Percentiles rank a stretch among this genome's conserved stretches.
These are phyloP conservation scores for Malus hybrid DNA, from an alignment of 331 rosid species.

Conservation along the genomic window DNA sequence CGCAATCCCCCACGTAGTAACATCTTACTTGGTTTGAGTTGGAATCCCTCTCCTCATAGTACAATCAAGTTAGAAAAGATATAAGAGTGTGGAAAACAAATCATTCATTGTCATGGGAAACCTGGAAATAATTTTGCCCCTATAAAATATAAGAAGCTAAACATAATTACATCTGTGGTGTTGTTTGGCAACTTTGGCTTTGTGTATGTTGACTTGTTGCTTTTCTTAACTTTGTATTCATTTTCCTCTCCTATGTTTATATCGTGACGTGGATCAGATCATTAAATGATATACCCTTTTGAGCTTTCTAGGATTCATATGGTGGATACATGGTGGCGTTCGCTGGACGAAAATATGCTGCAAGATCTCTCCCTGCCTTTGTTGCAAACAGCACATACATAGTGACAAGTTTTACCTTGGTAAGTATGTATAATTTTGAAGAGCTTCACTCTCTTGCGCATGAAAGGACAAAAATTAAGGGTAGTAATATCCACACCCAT, in stretches of 20 bases:
- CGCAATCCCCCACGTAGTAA: neutral
- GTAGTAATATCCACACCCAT: no score
- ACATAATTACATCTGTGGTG: neutral
- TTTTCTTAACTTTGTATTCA: neutral
- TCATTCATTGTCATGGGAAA: neutral
- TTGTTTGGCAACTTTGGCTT: neutral
- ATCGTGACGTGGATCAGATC: neutral
- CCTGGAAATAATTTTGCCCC: no score
- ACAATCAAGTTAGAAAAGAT: neutral
- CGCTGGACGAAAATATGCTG: constrained; percentile 61
- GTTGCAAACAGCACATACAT: constrained; percentile 48
- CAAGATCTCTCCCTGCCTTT: constrained; percentile 55
- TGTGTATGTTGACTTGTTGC: neutral
- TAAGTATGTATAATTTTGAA: constrained; percentile 14
- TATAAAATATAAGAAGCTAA: no score
- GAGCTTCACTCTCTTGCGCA: no score
- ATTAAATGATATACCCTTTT: neutral
- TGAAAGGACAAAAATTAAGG: no score
- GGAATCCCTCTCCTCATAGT: neutral
- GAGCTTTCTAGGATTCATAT: constrained; percentile 31
- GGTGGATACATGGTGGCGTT: constrained; percentile 80
- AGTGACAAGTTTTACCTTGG: constrained; percentile 64
- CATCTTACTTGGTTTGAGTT: neutral
- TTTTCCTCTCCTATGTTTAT: neutral
- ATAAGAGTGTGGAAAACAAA: neutral